Conservation (phyloP, 148 eudicot genomes). For the Diospyros lotus region DNA sequence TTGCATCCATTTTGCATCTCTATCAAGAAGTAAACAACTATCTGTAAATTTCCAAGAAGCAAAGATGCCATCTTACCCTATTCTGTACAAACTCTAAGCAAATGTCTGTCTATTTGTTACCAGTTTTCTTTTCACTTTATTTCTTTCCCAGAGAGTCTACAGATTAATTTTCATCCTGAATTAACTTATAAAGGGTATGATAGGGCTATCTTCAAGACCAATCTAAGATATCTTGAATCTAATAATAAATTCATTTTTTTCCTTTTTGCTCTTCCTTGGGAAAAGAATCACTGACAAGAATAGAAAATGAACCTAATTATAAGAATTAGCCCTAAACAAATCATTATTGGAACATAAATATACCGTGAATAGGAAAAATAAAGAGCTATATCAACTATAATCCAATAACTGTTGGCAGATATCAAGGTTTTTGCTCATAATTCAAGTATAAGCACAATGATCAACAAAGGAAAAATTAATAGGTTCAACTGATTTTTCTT, state of each 20-base stretch:
- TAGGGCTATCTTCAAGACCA: neutral
- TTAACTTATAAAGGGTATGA: too few relatives aligned
- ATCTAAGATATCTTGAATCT: neutral
- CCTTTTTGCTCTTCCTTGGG: too few relatives aligned
- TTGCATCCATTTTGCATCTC: too few relatives aligned
- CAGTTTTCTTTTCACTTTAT: too few relatives aligned
- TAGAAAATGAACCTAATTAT: too few relatives aligned
- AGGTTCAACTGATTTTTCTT: neutral
- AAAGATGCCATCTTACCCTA: too few relatives aligned
- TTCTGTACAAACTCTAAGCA: neutral
- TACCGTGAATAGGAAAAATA: neutral
- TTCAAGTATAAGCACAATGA: neutral
- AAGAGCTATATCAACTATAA: neutral
- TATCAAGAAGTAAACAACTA: too few relatives aligned
- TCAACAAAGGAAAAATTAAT: conserved; percentile 10
- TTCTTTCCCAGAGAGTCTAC: too few relatives aligned
- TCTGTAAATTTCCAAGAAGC: too few relatives aligned
- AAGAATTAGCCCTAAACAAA: neutral
- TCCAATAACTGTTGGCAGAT: neutral
- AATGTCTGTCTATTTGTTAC: too few relatives aligned
- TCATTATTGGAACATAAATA: neutral
- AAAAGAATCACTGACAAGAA: neutral
- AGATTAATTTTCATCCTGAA: too few relatives aligned
- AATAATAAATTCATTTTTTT: too few relatives aligned
- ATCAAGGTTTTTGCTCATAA: conserved; percentile 7